Evolutionary conservation across 805 yeast species (phyloP), one percentile per base, ranked within the genome.

Genomic region (Metschnikowia vanudenii): DNA sequence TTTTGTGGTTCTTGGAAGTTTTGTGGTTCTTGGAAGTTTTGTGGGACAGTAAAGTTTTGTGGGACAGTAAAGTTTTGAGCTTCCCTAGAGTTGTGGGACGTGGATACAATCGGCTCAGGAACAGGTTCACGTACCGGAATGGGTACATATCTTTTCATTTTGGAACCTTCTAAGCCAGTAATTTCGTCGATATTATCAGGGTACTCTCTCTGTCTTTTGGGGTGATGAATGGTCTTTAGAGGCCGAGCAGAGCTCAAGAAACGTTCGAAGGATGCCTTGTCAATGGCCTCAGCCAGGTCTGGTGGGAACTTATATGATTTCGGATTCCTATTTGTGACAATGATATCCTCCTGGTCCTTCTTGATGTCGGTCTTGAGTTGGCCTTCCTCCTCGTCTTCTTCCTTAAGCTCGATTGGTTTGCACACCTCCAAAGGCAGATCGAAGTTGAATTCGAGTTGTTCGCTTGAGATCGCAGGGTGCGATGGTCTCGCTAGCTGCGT

Each of bases 241-340:
- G 57, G 45, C 19, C 44, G 39, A 10, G 46, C 18, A 3, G 37
- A n/a, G 17, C 29, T 17, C 14, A 50, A 22, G 14, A 33, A 45
- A 13, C 28, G 32, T 28, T 45, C 51, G 28, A 45, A 33, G 16
- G 41, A 33, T n/a, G 45, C 42, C 18, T 52, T 31, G 10, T 41
- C 38, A 24, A 31, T 24, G 11, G 31, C 41, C 0, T 68, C 60
- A 4, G 64, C 51, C 13, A 76, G 71, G 1, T 71, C 64, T 4
- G 74, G 69, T 1, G 87, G 88, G 54, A 82, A 82, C 59, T 76
- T 81, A 62, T 79, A 82, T 3, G 73, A 62, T n/a, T 64, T 70
- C 4, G 81, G 80, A 35, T 62, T 64, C 43, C 67, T 61, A 29
- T 69, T 75, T 4, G 82, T 77, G 10, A 78, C 69, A 26, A 74